Conservation (phyloP, 1,139 yeast genomes). For the Magnusiomyces suaveolens region DNA sequence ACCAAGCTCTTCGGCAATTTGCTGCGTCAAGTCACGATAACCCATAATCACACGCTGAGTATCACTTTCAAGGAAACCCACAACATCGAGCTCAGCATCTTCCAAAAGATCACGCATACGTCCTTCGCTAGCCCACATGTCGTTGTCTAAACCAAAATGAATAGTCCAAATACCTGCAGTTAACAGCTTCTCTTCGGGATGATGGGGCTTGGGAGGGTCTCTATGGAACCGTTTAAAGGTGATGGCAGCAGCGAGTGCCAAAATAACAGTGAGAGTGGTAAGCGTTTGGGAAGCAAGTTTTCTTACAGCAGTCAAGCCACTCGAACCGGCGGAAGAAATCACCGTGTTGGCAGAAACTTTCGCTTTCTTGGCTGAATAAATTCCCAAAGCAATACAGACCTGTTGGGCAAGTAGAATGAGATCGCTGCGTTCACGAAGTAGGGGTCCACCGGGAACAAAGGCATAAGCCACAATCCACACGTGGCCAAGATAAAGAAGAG, state of each 20-base stretch:
- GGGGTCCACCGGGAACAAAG: conserved; percentile 88
- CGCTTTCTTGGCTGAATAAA: conserved; percentile 23
- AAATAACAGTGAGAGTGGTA: conserved; percentile 23
- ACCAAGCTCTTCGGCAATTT: conserved; percentile 82
- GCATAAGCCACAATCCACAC: conserved; percentile 98
- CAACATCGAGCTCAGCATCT: conserved; percentile 82
- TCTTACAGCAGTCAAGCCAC: conserved; percentile 20
- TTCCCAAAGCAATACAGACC: conserved; percentile 34
- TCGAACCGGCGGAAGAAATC: conserved; percentile 16
- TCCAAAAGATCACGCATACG: conserved; percentile 75
- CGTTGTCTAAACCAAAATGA: conserved; percentile 93
- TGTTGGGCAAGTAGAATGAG: conserved; percentile 52
- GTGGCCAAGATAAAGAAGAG: conserved; percentile 60
- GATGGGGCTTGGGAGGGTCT: conserved; percentile 58
- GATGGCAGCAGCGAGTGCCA: conserved; percentile 33
- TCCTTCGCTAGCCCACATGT: conserved; percentile 94
- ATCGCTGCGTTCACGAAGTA: conserved; percentile 82
- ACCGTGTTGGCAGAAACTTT: conserved; percentile 18
- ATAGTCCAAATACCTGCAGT: conserved; percentile 98
- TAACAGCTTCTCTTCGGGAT: conserved; percentile 62
- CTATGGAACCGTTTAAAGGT: conserved; percentile 54
- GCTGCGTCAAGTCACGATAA: conserved; percentile 85
- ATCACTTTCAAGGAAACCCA: conserved; percentile 86
- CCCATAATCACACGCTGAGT: conserved; percentile 94
- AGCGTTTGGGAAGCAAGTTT: conserved; percentile 24